Percentiles rank a stretch among this genome's conserved stretches.
phyloP scores from a whole-genome alignment of 2,329 filamentous ascomycete genomes.

The Acrodontium crateriforme region DNA sequence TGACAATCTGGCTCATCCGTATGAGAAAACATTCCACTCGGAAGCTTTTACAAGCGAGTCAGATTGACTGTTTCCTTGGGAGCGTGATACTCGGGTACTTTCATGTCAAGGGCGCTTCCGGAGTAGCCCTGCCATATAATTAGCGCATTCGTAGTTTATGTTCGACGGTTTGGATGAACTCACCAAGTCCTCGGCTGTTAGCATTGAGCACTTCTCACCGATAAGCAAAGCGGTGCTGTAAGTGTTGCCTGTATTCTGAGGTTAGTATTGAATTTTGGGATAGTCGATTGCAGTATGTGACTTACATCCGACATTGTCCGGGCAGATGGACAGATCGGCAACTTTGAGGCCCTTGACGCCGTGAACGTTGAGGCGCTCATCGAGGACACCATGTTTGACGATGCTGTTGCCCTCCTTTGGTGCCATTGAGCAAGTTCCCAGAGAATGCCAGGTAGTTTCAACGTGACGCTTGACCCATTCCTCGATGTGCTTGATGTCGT shows the following conservation, averaged over 20 bases:
- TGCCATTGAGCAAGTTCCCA: slow-evolving; percentile 61
- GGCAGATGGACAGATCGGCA: slow-evolving; percentile 61
- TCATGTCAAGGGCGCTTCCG: slow-evolving; percentile 63
- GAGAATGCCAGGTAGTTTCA: slow-evolving; percentile 60
- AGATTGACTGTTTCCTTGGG: slow-evolving; percentile 31
- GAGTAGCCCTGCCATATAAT: slow-evolving; percentile 43
- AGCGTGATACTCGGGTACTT: slow-evolving; percentile 41
- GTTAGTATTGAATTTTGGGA: too few relatives aligned
- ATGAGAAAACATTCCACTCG: too few relatives aligned
- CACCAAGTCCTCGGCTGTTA: slow-evolving; percentile 61
- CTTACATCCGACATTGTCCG: slow-evolving; percentile 62
- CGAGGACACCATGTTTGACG: slow-evolving; percentile 65
- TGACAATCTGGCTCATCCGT: too few relatives aligned
- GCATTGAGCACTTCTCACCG: slow-evolving; percentile 58
- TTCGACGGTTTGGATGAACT: slow-evolving; percentile 53
- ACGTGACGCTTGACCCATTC: slow-evolving; percentile 50
- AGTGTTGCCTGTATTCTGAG: too few relatives aligned
- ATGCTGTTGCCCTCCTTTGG: slow-evolving; percentile 64
- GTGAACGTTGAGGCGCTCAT: slow-evolving; percentile 65
- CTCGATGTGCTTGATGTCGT: slow-evolving; percentile 52
- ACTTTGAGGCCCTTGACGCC: slow-evolving; percentile 67
- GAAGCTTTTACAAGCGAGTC: slow-evolving; percentile 31
- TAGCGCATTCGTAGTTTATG: slow-evolving; percentile 41
- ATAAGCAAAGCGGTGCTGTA: slow-evolving; percentile 60
- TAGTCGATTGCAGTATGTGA: too few relatives aligned